Percentiles rank a stretch among this genome's conserved stretches.
These are phyloP conservation scores for Penicillium sp. DNA, from an alignment of 2,329 filamentous ascomycete genomes.

Conservation along the genomic window DNA sequence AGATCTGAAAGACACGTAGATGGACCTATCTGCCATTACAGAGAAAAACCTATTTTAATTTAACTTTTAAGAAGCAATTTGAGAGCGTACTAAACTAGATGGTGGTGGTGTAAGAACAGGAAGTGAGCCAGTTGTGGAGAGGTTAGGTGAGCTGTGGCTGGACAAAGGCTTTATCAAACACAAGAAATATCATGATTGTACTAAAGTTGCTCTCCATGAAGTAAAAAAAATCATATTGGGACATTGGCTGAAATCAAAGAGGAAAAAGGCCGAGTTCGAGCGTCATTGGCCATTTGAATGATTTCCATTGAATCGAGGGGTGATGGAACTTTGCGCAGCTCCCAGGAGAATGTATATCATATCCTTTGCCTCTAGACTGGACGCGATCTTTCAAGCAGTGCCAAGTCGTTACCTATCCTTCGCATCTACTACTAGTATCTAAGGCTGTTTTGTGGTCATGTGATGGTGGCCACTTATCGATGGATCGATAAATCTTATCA, in stretches of 20 bases:
- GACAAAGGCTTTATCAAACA: constrained; percentile 36
- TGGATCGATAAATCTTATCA: constrained; percentile 10
- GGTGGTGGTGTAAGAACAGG: constrained; percentile 32
- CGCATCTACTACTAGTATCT: background rate
- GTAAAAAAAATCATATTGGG: constrained; percentile 19
- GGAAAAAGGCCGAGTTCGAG: too few species aligned
- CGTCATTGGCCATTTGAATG: too few species aligned
- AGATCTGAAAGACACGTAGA: constrained; percentile 32
- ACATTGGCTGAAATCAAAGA: too few species aligned
- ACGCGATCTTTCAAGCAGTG: too few species aligned
- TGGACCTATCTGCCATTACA: constrained; percentile 27
- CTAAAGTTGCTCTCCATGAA: constrained; percentile 31
- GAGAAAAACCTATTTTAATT: constrained; percentile 29
- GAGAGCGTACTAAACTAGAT: constrained; percentile 33
- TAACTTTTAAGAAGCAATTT: constrained; percentile 30
- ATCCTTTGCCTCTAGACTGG: too few species aligned
- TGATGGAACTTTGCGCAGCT: too few species aligned
- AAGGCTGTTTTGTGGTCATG: constrained; percentile 19
- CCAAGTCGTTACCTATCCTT: too few species aligned
- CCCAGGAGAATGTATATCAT: too few species aligned
- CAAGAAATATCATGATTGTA: constrained; percentile 33
- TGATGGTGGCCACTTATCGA: constrained; percentile 22
- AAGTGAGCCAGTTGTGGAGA: constrained; percentile 31
- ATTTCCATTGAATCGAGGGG: too few species aligned
- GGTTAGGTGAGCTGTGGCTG: constrained; percentile 34